A percentile compares a stretch with the other conserved stretches of the same genome.
These are phyloP conservation scores for Amanita rubescens DNA, from an alignment of 768 basidiomycete genomes.

Conservation along the genomic window DNA sequence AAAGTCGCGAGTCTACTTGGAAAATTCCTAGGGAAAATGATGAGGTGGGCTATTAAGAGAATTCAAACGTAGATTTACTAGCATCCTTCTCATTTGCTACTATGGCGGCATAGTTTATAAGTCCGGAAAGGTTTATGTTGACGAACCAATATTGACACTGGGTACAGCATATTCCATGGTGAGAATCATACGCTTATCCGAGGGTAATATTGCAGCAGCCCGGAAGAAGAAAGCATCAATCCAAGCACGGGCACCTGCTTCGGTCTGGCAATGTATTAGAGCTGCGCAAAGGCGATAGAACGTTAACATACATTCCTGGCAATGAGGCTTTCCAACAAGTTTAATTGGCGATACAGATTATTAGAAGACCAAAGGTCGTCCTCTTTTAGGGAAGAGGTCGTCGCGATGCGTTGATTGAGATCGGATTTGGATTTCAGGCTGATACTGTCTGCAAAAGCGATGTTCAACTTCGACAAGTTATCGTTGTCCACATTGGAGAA, in stretches of 20 bases:
- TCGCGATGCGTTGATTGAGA: too few relatives aligned
- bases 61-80: not conserved
- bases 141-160: not conserved
- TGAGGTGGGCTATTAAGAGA: constrained; percentile 3
- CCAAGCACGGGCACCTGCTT: too few relatives aligned
- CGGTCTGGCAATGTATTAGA: too few relatives aligned
- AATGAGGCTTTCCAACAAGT: not conserved
- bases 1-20: constrained; percentile 5
- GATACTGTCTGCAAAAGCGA: too few relatives aligned
- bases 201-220: constrained; percentile 17
- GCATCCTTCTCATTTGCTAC: constrained; percentile 1
- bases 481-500: too few relatives aligned
- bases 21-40: constrained; percentile 7
- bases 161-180: constrained; percentile 14
- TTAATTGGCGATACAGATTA: too few relatives aligned
- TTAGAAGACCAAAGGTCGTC: constrained; percentile 4
- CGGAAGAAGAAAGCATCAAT: constrained; percentile 15
- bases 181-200: constrained; percentile 11
- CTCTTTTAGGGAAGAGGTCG: constrained; percentile 8
- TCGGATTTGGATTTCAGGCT: too few relatives aligned
- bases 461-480: too few relatives aligned
- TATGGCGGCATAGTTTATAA: not conserved
- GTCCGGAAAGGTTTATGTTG: not conserved
- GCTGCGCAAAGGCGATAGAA: not conserved
- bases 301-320: constrained; percentile 5